phyloP scores from a whole-genome alignment of 225 moss, liverwort and hornwort genomes.

The Marchantia paleacea region DNA sequence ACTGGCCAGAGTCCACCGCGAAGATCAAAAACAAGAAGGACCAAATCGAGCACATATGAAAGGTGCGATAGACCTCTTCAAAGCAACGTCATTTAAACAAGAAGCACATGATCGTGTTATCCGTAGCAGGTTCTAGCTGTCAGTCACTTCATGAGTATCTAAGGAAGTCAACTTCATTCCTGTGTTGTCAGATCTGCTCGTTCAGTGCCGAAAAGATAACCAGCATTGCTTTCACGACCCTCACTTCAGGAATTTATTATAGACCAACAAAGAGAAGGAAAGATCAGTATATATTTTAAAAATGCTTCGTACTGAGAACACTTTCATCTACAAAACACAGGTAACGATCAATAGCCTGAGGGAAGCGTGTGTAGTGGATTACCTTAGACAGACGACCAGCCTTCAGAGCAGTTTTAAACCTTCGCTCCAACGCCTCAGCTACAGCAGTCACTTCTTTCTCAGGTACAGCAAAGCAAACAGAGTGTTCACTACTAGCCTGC shows the following conservation, averaged over 20 bases:
- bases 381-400: constrained; percentile 92
- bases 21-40: not conserved
- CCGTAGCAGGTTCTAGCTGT: not conserved
- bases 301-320: too few species aligned
- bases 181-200: not conserved
- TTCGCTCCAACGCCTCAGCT: constrained; percentile 69
- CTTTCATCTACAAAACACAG: too few species aligned
- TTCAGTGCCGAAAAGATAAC: too few species aligned
- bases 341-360: too few species aligned
- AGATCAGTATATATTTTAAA: too few species aligned
- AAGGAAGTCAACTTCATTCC: not conserved
- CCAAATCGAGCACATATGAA: not conserved
- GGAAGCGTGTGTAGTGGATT: not conserved
- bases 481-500: constrained; percentile 99
- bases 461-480: constrained; percentile 94
- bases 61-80: not conserved
- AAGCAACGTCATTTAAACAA: not conserved
- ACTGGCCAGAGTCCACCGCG: not conserved
- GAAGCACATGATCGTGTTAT: not conserved
- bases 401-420: constrained; percentile 72
- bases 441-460: constrained; percentile 65
- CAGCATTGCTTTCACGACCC: not conserved
- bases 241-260: not conserved
- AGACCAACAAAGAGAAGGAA: too few species aligned
- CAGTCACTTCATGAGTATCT: not conserved